phyloP scores from a whole-genome alignment of 495 filamentous ascomycete species.

The Podospora pseudocomata region DNA sequence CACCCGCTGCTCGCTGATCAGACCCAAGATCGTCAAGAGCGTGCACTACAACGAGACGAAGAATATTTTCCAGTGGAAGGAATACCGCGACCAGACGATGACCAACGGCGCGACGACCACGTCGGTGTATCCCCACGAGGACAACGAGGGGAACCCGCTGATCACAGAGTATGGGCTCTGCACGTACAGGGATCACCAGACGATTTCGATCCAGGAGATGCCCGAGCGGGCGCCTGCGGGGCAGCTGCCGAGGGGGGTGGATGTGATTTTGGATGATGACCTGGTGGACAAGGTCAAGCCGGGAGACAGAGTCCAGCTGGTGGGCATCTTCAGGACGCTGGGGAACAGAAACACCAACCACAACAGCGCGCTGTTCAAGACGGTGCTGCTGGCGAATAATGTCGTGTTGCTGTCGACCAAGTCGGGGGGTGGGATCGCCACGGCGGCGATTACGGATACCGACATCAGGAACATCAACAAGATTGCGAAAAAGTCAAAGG shows the following conservation, averaged over 20 bases:
- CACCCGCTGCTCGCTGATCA: slow-evolving; percentile 89
- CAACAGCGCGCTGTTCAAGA: slow-evolving; percentile 88
- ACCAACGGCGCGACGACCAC: slow-evolving; percentile 79
- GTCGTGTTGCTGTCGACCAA: slow-evolving; percentile 94
- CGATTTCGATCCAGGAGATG: slow-evolving; percentile 99
- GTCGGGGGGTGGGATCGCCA: slow-evolving; percentile 88
- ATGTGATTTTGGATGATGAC: slow-evolving; percentile 96
- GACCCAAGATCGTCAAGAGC: slow-evolving; percentile 95
- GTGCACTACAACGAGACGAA: slow-evolving; percentile 90
- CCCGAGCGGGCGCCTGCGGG: slow-evolving; percentile 94
- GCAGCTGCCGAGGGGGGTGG: slow-evolving; percentile 93
- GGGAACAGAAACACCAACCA: slow-evolving; percentile 88
- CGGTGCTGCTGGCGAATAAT: slow-evolving; percentile 89
- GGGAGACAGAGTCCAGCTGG: slow-evolving; percentile 91
- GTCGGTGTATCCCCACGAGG: slow-evolving; percentile 92
- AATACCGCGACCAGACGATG: slow-evolving; percentile 96
- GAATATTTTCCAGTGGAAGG: slow-evolving; percentile 74
- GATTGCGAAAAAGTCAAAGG: slow-evolving; percentile 88
- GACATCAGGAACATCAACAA: slow-evolving; percentile 99
- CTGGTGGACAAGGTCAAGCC: slow-evolving; percentile 93
- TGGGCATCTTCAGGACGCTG: slow-evolving; percentile 88
- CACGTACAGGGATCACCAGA: slow-evolving; percentile 95
- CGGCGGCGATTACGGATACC: slow-evolving; percentile 90
- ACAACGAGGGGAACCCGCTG: slow-evolving; percentile 75
- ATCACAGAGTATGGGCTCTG: slow-evolving; percentile 94